A percentile compares a stretch with the other conserved stretches of the same genome.
These are phyloP conservation scores for Beauveria australis DNA, from an alignment of 2,329 filamentous ascomycete species.

Conservation along the genomic window DNA sequence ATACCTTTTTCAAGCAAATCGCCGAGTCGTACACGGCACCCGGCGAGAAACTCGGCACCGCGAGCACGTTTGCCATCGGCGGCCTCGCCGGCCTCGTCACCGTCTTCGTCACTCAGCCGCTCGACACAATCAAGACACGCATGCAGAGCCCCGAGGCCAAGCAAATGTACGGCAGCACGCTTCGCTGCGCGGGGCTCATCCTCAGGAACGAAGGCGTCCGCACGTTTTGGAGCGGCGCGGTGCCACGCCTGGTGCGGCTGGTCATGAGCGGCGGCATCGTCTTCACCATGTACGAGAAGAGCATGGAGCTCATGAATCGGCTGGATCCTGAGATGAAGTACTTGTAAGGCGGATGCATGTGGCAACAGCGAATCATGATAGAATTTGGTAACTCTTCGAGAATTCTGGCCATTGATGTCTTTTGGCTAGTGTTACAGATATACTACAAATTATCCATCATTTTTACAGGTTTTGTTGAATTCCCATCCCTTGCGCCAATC, in stretches of 20 bases:
- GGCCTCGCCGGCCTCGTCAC: slow-evolving; percentile 85
- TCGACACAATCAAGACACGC: slow-evolving; percentile 93
- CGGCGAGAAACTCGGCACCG: slow-evolving; percentile 83
- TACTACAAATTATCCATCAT: slow-evolving; percentile 6
- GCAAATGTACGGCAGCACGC: slow-evolving; percentile 74
- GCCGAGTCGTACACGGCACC: slow-evolving; percentile 88
- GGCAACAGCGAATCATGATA: not conserved
- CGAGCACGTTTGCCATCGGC: slow-evolving; percentile 86
- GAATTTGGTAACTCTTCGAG: not conserved
- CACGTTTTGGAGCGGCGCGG: slow-evolving; percentile 89
- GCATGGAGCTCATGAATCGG: slow-evolving; percentile 75
- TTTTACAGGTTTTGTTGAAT: not conserved
- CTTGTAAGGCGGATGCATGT: slow-evolving; percentile 41
- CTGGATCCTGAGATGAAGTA: slow-evolving; percentile 80
- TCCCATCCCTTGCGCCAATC: not conserved
- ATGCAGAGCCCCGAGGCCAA: slow-evolving; percentile 95
- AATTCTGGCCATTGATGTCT: not conserved
- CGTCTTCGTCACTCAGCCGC: slow-evolving; percentile 64
- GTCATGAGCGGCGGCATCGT: slow-evolving; percentile 94
- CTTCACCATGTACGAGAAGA: slow-evolving; percentile 98
- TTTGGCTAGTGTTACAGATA: slow-evolving; percentile 9
- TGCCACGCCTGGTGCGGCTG: slow-evolving; percentile 75
- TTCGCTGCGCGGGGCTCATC: slow-evolving; percentile 74
- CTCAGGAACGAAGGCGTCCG: slow-evolving; percentile 81
- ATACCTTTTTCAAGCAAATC: slow-evolving; percentile 83